phyloP scores from a whole-genome alignment of 306 rosid species.

The Styphnolobium japonicum region DNA sequence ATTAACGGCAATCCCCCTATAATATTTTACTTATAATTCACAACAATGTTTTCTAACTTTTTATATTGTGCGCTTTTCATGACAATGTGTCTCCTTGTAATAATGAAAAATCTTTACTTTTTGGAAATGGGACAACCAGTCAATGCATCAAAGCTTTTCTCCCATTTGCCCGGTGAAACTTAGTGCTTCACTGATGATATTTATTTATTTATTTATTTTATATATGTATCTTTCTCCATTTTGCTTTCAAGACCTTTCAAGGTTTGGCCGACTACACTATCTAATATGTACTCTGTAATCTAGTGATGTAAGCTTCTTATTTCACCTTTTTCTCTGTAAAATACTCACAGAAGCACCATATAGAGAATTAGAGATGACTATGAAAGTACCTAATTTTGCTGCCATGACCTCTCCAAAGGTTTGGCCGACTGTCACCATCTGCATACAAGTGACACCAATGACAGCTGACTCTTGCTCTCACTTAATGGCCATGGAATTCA shows the following conservation, averaged over 20 bases:
- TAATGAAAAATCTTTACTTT: slow-evolving; percentile 36
- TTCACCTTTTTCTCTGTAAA: neutral
- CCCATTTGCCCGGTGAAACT: slow-evolving; percentile 20
- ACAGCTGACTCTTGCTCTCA: neutral
- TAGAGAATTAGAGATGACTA: neutral
- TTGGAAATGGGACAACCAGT: slow-evolving; percentile 27
- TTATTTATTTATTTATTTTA: neutral
- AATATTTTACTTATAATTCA: neutral
- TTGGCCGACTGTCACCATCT: slow-evolving; percentile 39
- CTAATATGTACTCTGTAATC: neutral
- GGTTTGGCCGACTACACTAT: slow-evolving; percentile 42
- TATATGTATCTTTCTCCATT: slow-evolving; percentile 17
- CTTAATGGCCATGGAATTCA: neutral
- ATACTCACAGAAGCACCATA: neutral
- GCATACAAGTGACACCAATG: neutral
- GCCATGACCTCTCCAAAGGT: slow-evolving; percentile 14
- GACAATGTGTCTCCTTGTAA: slow-evolving; percentile 10
- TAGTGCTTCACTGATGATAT: slow-evolving; percentile 26
- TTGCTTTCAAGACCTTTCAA: neutral
- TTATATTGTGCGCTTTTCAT: neutral
- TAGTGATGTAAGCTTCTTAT: neutral
- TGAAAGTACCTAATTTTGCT: slow-evolving; percentile 17
- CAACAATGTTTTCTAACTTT: neutral
- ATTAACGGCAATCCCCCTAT: neutral
- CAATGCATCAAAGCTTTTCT: slow-evolving; percentile 30